Conservation (phyloP, 129 eudicot species). For the Rutidosis leptorrhynchoides region DNA sequence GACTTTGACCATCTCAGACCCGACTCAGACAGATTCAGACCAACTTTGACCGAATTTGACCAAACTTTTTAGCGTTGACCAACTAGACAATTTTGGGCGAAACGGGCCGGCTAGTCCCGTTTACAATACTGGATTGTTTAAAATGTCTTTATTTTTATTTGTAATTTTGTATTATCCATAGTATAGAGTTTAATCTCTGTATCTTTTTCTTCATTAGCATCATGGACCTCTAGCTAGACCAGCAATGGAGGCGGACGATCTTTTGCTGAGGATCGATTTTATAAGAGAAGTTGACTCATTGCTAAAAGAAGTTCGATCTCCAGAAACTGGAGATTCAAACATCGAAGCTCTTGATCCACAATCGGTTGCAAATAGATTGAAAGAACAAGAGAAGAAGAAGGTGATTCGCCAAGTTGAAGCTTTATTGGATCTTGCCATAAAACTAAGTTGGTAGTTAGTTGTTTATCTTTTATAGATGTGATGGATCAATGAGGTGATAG, state of each 20-base stretch:
- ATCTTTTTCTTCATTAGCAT: conserved; percentile 43
- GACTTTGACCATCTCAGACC: too few relatives aligned
- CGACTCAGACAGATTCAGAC: too few relatives aligned
- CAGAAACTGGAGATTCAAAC: conserved; percentile 30
- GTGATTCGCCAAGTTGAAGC: conserved; percentile 69
- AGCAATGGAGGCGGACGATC: conserved; percentile 59
- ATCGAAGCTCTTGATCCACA: conserved; percentile 66
- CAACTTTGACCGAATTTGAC: too few relatives aligned
- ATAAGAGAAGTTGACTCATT: conserved; percentile 74
- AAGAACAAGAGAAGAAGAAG: conserved; percentile 82
- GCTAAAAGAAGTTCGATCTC: conserved; percentile 68
- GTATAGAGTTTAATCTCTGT: background rate
- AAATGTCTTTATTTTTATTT: too few relatives aligned
- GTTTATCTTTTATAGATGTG: background rate
- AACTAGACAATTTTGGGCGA: too few relatives aligned
- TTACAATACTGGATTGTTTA: too few relatives aligned
- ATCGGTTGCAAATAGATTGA: conserved; percentile 72
- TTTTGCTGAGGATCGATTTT: conserved; percentile 84
- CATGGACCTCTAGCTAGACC: conserved; percentile 78
- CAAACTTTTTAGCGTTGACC: too few relatives aligned
- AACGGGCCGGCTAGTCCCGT: too few relatives aligned
- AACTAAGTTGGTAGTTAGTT: conserved; percentile 74
- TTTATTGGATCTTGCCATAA: conserved; percentile 75
- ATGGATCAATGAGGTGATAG: background rate
- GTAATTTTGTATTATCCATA: too few relatives aligned